A percentile compares a stretch with the other conserved stretches of the same genome.
Evolutionary conservation across 306 rosid genomes (phyloP).

Genomic region (Vigna hirtella): DNA sequence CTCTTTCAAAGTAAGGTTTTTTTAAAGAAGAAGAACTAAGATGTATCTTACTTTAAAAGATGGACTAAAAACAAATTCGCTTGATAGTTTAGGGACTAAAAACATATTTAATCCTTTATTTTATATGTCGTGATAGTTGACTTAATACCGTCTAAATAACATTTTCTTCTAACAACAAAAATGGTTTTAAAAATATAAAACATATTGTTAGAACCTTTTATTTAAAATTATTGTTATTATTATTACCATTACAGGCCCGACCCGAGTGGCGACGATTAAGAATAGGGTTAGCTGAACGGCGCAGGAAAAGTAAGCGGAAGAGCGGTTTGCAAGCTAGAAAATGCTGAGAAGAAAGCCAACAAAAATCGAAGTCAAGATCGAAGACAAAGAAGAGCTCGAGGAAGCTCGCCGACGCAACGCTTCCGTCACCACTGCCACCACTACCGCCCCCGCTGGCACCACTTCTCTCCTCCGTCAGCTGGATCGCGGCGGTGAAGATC

Average conservation of each 20-base stretch:
- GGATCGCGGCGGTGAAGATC: conserved; percentile 64
- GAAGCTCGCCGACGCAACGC: conserved; percentile 70
- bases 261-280: background rate
- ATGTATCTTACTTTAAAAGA: no score
- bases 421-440: conserved; percentile 37
- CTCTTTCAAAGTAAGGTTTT: no score
- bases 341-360: conserved; percentile 81
- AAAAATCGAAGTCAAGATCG: conserved; percentile 70
- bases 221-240: no score
- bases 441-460: conserved; percentile 48
- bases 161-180: no score
- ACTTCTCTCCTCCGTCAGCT: conserved; percentile 66
- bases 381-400: conserved; percentile 90
- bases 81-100: no score
- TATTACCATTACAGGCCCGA: background rate
- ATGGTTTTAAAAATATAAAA: no score
- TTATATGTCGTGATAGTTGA: no score
- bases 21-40: no score
- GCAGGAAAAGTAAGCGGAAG: background rate
- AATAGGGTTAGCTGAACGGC: background rate
- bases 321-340: background rate
- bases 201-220: no score
- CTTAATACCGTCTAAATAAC: no score
- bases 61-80: no score
- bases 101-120: no score